Evolutionary conservation across 164 flowering plant species (phyloP), one percentile per base, ranked within the genome.

Genomic region (Liriodendron chinense): DNA sequence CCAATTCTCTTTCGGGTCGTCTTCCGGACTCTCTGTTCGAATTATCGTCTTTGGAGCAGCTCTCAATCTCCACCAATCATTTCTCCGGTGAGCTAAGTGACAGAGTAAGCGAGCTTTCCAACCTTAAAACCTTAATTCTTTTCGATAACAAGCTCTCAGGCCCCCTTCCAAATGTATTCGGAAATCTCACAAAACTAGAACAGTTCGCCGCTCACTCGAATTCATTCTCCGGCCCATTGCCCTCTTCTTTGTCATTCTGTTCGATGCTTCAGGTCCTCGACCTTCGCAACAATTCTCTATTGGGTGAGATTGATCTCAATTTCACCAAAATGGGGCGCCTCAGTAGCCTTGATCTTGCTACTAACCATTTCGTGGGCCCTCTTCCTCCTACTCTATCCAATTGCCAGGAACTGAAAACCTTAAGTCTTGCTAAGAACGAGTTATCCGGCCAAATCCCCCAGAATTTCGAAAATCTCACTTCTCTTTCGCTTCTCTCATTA

Each of bases 281-380:
- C 81, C 86, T 94, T 78, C 72, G 94, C 65, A 89, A 91, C 85
- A 94, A 92, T 80, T 87, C 94, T 47, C 78, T 94, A 10, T 64
- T 69, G 0, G 97, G 96, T 1, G 23, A 20, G 8, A 73, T 90
- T 61, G 77, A 81, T 81, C 81, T 91, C 62, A 81, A 90, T 82
- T 94, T 91, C 83, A 76, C 89, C 50, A 74, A 80, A 65, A 75
- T 92, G 83, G 69, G 86, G 1, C 72, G 77, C 76, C 92, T 94
- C 13, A 73, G 74, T 47, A 79, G 87, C 24, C 91, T 94, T 82
- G 97, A 94, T 84, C 90, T 94, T 62, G 97, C 91, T 22, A 79
- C 85, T 34, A 94, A 94, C 80, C 87, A 71, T 72, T 89, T 94
- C 25, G 18, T 13, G 43, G 96, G 98, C 22, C n/a, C 76, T 34